Conservation (phyloP, 164 flowering plant species). For the Vitis riparia region DNA sequence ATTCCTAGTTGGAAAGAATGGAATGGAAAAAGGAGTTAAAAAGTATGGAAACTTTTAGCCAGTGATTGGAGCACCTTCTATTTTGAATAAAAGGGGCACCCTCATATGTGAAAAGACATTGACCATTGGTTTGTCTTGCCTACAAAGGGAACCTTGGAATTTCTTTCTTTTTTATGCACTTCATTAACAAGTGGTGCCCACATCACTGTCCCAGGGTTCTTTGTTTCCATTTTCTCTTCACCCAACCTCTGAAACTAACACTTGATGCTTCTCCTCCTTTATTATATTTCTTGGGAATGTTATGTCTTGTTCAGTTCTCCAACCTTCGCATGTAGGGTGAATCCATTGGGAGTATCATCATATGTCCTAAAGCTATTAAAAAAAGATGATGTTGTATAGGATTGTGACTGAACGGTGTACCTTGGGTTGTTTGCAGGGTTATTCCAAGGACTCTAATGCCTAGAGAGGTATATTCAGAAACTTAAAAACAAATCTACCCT, state of each 20-base stretch:
- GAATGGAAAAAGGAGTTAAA: not conserved
- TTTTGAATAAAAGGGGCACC: not conserved
- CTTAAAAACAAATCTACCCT: not conserved
- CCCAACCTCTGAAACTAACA: not conserved
- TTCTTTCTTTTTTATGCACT: not conserved
- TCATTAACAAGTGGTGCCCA: not conserved
- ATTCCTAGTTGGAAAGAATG: constrained; percentile 6
- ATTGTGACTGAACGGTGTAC: constrained; percentile 1
- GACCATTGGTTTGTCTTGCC: too few relatives aligned
- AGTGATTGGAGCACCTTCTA: not conserved
- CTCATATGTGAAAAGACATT: too few relatives aligned
- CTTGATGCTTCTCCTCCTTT: not conserved
- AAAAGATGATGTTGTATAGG: not conserved
- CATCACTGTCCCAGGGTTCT: not conserved
- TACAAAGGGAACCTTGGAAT: too few relatives aligned
- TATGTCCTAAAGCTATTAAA: too few relatives aligned
- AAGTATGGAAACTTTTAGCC: constrained; percentile 7
- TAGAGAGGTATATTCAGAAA: constrained; percentile 56
- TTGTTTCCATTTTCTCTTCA: not conserved
- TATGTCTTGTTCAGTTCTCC: not conserved
- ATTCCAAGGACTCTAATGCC: constrained; percentile 86
- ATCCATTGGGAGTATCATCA: too few relatives aligned
- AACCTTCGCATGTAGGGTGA: not conserved
- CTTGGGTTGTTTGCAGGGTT: constrained; percentile 53
- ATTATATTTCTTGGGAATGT: not conserved